Conservation (phyloP, 2,329 filamentous ascomycete genomes). For the Verruconis gallopava region DNA sequence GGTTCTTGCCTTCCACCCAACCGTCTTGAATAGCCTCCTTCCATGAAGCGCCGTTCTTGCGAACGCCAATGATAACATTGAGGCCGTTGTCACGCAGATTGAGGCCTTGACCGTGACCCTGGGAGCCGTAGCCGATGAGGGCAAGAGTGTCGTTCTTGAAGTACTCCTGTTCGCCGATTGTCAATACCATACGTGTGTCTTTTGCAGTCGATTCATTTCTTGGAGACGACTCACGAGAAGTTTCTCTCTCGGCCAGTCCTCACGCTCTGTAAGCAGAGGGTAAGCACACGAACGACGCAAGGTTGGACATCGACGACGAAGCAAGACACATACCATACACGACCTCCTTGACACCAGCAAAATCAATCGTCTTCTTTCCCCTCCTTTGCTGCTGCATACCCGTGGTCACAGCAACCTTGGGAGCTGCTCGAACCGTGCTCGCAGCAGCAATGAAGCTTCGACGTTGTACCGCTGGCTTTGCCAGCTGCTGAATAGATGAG, state of each 20-base stretch:
- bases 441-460: conserved; percentile 47
- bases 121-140: conserved; percentile 95
- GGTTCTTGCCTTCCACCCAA: conserved; percentile 96
- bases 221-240: conserved; percentile 58
- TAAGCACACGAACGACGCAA: background rate
- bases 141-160: conserved; percentile 99
- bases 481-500: conserved; percentile 42
- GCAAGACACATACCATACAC: conserved; percentile 60
- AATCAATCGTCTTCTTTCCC: conserved; percentile 98
- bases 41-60: conserved; percentile 97
- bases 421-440: conserved; percentile 35
- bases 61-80: conserved; percentile 97
- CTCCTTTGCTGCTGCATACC: conserved; percentile 55
- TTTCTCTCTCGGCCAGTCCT: conserved; percentile 97
- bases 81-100: conserved; percentile 99
- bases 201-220: too few relatives aligned
- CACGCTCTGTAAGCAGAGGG: conserved; percentile 57
- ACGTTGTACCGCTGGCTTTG: conserved; percentile 36
- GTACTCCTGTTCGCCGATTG: conserved; percentile 63
- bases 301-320: background rate
- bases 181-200: conserved; percentile 21
- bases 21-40: conserved; percentile 94
- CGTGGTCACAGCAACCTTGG: conserved; percentile 32
- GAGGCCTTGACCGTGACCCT: conserved; percentile 97
- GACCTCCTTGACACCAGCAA: conserved; percentile 86